Percentiles rank a stretch among this genome's conserved stretches.
Conservation (phyloP, 768 basidiomycete genomes). For the Tephrocybe rancida region DNA sequence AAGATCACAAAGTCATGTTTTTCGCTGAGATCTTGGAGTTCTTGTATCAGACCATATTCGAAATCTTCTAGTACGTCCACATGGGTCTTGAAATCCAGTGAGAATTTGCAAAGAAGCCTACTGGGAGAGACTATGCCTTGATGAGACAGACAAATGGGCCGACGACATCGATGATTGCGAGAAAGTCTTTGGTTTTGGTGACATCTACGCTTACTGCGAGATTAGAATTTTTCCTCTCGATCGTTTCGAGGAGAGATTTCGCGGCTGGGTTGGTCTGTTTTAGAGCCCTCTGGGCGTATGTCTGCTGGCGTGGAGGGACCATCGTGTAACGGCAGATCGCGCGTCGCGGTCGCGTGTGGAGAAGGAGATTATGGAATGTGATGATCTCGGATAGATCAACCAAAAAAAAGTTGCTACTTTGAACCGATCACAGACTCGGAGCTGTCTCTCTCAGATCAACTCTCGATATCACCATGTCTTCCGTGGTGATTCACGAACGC, state of each 20-base stretch:
- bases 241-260: slow-evolving; percentile 72
- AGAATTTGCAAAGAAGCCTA: slow-evolving; percentile 22
- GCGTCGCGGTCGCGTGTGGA: background rate
- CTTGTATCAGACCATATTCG: slow-evolving; percentile 66
- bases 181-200: slow-evolving; percentile 73
- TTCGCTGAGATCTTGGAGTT: slow-evolving; percentile 66
- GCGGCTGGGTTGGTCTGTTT: slow-evolving; percentile 77
- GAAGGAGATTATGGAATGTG: slow-evolving; percentile 20
- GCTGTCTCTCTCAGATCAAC: background rate
- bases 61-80: slow-evolving; percentile 96
- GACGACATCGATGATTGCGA: slow-evolving; percentile 85
- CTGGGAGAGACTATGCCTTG: slow-evolving; percentile 63
- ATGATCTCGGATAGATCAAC: slow-evolving; percentile 18
- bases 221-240: slow-evolving; percentile 88
- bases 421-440: slow-evolving; percentile 13
- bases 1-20: slow-evolving; percentile 96
- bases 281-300: slow-evolving; percentile 64
- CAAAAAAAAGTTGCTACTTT: slow-evolving; percentile 5
- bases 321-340: slow-evolving; percentile 12
- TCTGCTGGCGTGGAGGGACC: slow-evolving; percentile 41
- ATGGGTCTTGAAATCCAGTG: slow-evolving; percentile 72
- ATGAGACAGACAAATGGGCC: slow-evolving; percentile 91
- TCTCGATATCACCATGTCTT: slow-evolving; percentile 35
- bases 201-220: slow-evolving; percentile 97
- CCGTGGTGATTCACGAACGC: slow-evolving; percentile 47